Evolutionary conservation across 2,329 filamentous ascomycete species (phyloP).

Genomic region (Cercospora sp.): DNA sequence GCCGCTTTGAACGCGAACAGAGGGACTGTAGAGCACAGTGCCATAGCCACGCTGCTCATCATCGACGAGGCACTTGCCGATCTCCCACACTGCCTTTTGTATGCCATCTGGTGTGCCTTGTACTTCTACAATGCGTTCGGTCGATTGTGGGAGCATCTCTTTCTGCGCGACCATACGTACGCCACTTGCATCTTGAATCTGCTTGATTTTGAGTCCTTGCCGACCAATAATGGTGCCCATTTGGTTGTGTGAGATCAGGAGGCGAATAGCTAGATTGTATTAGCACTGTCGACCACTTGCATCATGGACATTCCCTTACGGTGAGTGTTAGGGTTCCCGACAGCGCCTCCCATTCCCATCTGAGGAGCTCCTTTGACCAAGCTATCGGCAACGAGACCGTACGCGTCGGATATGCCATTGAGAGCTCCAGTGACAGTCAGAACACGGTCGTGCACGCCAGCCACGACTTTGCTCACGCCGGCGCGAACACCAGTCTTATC

Average conservation of each 20-base stretch:
- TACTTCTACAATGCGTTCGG: constrained; percentile 95
- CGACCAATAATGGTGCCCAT: constrained; percentile 99
- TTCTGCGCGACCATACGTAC: constrained; percentile 99
- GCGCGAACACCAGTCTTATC: constrained; percentile 98
- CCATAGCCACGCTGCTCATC: constrained; percentile 97
- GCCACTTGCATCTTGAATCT: constrained; percentile 94
- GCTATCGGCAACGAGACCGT: constrained; percentile 87
- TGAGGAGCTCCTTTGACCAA: constrained; percentile 90
- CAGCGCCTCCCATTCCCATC: constrained; percentile 92
- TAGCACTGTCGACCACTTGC: constrained; percentile 28
- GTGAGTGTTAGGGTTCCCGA: constrained; percentile 86
- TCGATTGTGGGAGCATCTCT: constrained; percentile 98
- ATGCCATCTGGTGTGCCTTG: constrained; percentile 94
- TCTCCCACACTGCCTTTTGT: constrained; percentile 96
- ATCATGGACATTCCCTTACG: constrained; percentile 63
- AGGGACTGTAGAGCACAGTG: constrained; percentile 96
- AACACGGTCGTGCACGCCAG: constrained; percentile 94
- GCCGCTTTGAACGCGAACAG: constrained; percentile 76
- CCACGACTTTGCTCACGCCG: constrained; percentile 97
- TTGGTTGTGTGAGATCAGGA: constrained; percentile 98
- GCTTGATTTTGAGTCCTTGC: constrained; percentile 97
- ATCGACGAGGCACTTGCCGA: constrained; percentile 96
- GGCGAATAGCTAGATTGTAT: constrained; percentile 73
- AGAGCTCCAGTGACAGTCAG: constrained; percentile 91
- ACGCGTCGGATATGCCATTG: constrained; percentile 85